Evolutionary conservation across 805 yeast genomes (phyloP).

Genomic region (Cyberlindnera bimundalis): DNA sequence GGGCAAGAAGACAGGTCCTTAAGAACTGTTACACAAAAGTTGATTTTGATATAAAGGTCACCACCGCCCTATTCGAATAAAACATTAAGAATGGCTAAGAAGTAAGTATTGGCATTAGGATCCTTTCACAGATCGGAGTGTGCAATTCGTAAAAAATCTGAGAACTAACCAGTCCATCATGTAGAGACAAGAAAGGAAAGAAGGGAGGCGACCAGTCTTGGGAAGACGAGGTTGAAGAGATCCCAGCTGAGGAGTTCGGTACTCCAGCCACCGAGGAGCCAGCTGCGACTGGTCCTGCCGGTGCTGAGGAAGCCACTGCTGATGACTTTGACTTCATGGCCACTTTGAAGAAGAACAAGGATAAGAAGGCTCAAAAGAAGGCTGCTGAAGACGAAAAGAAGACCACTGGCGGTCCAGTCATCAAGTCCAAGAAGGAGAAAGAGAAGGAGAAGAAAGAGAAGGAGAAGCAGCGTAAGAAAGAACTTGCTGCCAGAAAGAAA

Average conservation of each 20-base stretch:
- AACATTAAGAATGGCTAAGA: slow-evolving; percentile 19
- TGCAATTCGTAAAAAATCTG: not conserved
- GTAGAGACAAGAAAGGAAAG: slow-evolving; percentile 58
- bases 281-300: slow-evolving; percentile 28
- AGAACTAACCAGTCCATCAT: not conserved
- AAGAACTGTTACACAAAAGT: no score
- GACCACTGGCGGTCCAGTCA: slow-evolving; percentile 56
- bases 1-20: not conserved
- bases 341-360: slow-evolving; percentile 75
- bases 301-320: slow-evolving; percentile 30
- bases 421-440: slow-evolving; percentile 89
- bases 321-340: slow-evolving; percentile 72
- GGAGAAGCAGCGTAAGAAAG: slow-evolving; percentile 88
- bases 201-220: slow-evolving; percentile 83
- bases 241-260: slow-evolving; percentile 49
- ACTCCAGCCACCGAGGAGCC: slow-evolving; percentile 31
- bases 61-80: not conserved
- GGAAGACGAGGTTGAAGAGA: slow-evolving; percentile 50
- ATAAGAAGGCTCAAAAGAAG: slow-evolving; percentile 66
- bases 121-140: no score
- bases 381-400: slow-evolving; percentile 45
- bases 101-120: no score
- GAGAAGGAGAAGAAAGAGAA: slow-evolving; percentile 94
- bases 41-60: no score
- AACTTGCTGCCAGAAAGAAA: slow-evolving; percentile 82